A percentile compares a stretch with the other conserved stretches of the same genome.
These are phyloP conservation scores for Candida patagonica DNA, from an alignment of 805 yeast genomes.

Conservation along the genomic window DNA sequence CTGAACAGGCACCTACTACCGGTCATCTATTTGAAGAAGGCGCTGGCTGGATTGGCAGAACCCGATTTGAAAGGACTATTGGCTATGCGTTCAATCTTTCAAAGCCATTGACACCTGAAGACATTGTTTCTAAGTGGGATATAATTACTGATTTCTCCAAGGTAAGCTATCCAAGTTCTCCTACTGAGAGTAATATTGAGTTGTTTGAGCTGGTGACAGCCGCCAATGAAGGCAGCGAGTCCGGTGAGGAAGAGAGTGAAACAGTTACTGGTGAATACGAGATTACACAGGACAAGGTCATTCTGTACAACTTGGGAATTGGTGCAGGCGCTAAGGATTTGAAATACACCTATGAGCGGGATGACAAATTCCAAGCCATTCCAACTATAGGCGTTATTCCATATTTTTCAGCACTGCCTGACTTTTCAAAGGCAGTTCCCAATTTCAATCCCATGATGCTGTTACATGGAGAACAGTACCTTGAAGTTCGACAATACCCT, in stretches of 20 bases:
- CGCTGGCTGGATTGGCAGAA: constrained; percentile 92
- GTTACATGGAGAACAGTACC: constrained; percentile 91
- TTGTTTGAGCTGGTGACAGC: constrained; percentile 45
- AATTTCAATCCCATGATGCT: constrained; percentile 84
- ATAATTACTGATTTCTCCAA: constrained; percentile 58
- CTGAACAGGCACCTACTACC: constrained; percentile 60
- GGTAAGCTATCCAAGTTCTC: constrained; percentile 47
- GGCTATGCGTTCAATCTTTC: constrained; percentile 56
- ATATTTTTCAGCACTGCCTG: constrained; percentile 43
- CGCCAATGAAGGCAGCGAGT: constrained; percentile 34
- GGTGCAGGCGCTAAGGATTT: constrained; percentile 77
- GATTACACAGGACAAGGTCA: constrained; percentile 61
- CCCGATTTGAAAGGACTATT: constrained; percentile 89
- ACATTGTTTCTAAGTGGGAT: constrained; percentile 56
- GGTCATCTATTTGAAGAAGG: constrained; percentile 90
- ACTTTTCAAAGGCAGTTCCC: constrained; percentile 50
- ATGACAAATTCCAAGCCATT: constrained; percentile 67
- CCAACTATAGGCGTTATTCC: constrained; percentile 91
- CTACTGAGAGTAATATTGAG: constrained; percentile 73
- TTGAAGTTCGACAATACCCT: constrained; percentile 66
- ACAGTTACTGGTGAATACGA: constrained; percentile 42
- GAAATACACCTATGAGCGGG: constrained; percentile 70
- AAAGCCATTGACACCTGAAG: constrained; percentile 51
- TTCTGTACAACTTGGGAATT: constrained; percentile 79
- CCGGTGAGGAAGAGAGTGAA: constrained; percentile 37